Conservation (phyloP, 257 asterid species). For the Lithospermum erythrorhizon region DNA sequence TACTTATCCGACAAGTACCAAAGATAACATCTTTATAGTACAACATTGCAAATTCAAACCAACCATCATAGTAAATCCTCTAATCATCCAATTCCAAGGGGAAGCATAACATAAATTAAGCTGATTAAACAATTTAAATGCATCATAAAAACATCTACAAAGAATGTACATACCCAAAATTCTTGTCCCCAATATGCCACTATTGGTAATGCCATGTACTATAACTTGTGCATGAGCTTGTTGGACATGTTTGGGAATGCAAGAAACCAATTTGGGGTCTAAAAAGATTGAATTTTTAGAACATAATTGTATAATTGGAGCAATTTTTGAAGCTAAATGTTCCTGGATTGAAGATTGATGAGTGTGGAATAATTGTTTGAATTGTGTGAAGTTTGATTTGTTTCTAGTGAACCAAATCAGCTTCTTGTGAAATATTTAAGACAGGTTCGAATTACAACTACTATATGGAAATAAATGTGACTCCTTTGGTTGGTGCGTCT, state of each 20-base stretch:
- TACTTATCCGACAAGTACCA: constrained; percentile 82
- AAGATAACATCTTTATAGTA: constrained; percentile 73
- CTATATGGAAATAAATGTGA: too few relatives aligned
- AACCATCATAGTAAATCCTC: constrained; percentile 59
- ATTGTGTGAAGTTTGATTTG: not conserved
- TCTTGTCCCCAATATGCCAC: constrained; percentile 66
- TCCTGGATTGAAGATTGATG: constrained; percentile 14
- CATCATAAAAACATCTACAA: constrained; percentile 35
- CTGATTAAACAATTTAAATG: constrained; percentile 54
- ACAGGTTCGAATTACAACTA: not conserved
- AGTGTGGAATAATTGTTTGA: constrained; percentile 6
- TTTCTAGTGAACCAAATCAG: not conserved
- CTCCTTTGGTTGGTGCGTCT: too few relatives aligned
- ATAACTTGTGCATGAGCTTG: constrained; percentile 70
- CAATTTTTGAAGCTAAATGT: constrained; percentile 55
- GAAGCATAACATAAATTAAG: constrained; percentile 70
- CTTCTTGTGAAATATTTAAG: not conserved
- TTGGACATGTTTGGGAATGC: constrained; percentile 26
- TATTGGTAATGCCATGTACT: constrained; percentile 52
- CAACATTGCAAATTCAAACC: constrained; percentile 42
- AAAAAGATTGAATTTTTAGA: constrained; percentile 4
- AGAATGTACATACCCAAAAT: constrained; percentile 64
- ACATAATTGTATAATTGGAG: constrained; percentile 37
- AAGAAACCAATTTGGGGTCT: constrained; percentile 16
- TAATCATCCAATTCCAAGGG: constrained; percentile 99